A percentile compares a stretch with the other conserved stretches of the same genome.
phyloP scores from a whole-genome alignment of 352 stramenopile genomes.

The Phytophthora meadii region DNA sequence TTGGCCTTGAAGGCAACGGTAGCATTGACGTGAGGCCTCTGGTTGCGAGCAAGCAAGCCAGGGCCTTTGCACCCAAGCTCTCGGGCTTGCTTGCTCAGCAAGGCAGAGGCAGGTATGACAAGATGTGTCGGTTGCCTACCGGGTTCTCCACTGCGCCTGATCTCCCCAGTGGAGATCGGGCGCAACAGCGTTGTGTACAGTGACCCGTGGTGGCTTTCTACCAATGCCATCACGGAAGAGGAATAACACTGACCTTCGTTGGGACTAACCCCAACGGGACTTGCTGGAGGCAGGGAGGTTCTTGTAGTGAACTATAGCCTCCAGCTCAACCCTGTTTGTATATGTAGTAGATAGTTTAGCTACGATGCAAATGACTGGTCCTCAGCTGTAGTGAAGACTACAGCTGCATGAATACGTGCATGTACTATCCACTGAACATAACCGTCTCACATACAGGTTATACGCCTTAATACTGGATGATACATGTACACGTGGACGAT shows the following conservation, averaged over 20 bases:
- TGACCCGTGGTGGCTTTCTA: too few relatives aligned
- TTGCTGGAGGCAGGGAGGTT: not conserved
- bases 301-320: not conserved
- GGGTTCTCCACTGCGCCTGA: too few relatives aligned
- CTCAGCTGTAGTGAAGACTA: not conserved
- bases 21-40: not conserved
- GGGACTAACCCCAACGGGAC: not conserved
- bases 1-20: not conserved
- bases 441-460: not conserved
- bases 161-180: too few relatives aligned
- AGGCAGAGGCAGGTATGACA: conserved; percentile 10
- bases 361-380: too few relatives aligned
- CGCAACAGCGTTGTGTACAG: too few relatives aligned
- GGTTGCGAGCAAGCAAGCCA: not conserved
- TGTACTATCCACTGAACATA: conserved; percentile 1
- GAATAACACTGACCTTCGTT: not conserved
- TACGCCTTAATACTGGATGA: too few relatives aligned
- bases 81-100: conserved; percentile 6
- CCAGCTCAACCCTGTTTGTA: not conserved
- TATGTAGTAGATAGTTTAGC: too few relatives aligned
- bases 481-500: too few relatives aligned
- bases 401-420: not conserved
- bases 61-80: not conserved
- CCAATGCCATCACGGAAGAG: too few relatives aligned
- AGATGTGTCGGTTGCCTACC: too few relatives aligned